These are phyloP conservation scores for Penicillium sp. DNA, from an alignment of 2,329 filamentous ascomycete genomes.

Conservation along the genomic window DNA sequence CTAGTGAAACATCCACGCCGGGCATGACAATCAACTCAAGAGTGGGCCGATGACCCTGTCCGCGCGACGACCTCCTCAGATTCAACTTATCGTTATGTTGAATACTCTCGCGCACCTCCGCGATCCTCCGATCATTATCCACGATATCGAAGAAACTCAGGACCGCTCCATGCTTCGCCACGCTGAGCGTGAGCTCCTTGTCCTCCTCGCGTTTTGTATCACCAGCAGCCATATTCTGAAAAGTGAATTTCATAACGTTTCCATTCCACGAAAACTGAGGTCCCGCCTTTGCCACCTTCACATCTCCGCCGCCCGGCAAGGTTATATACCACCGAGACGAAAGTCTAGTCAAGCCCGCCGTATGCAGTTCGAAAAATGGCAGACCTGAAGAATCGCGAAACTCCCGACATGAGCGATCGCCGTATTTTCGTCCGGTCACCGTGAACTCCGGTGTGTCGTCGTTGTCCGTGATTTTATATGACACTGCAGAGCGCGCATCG, in stretches of 20 bases:
- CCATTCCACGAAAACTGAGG: slow-evolving; percentile 4
- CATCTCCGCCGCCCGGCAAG: slow-evolving; percentile 11
- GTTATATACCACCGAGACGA: slow-evolving; percentile 37
- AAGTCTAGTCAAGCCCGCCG: not conserved
- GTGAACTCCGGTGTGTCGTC: slow-evolving; percentile 20
- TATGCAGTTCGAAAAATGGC: slow-evolving; percentile 28
- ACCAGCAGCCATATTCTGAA: slow-evolving; percentile 15
- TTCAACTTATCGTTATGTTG: slow-evolving; percentile 18
- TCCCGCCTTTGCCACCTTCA: slow-evolving; percentile 10
- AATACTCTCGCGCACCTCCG: slow-evolving; percentile 23
- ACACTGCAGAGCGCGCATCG: slow-evolving; percentile 13
- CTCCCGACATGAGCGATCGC: slow-evolving; percentile 22
- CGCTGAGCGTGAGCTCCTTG: slow-evolving; percentile 13
- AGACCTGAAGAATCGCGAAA: slow-evolving; percentile 27
- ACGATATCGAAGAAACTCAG: slow-evolving; percentile 21
- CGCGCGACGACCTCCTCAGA: slow-evolving; percentile 9
- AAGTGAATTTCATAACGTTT: slow-evolving; percentile 15
- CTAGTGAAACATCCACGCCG: slow-evolving; percentile 24
- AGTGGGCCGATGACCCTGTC: slow-evolving; percentile 17
- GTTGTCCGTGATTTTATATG: slow-evolving; percentile 21
- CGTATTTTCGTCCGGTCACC: slow-evolving; percentile 26
- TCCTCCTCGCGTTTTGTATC: slow-evolving; percentile 11
- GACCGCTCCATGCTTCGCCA: slow-evolving; percentile 30
- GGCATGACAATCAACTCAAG: slow-evolving; percentile 23
- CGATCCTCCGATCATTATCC: slow-evolving; percentile 22